A percentile compares a stretch with the other conserved stretches of the same genome.
Evolutionary conservation across 2,329 filamentous ascomycete species (phyloP).

Genomic region (Calonectria henricotiae): DNA sequence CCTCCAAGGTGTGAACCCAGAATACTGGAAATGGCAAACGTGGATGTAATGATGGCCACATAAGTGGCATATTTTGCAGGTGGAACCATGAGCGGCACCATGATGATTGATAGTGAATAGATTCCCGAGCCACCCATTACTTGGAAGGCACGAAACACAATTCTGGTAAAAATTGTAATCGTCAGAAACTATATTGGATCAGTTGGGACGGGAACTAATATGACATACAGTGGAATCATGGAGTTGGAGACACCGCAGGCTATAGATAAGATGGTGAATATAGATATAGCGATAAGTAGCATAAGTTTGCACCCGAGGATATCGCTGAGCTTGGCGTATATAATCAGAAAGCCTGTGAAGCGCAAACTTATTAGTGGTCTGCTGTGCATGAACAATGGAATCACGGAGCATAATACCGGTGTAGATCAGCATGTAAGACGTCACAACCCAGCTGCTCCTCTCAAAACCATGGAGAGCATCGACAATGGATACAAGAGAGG

Average conservation of each 20-base stretch:
- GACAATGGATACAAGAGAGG: slow-evolving; percentile 65
- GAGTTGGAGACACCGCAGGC: slow-evolving; percentile 35
- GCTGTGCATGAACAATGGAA: too few species aligned
- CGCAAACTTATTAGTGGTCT: neutral
- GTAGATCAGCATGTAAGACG: slow-evolving; percentile 66
- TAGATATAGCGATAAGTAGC: slow-evolving; percentile 32
- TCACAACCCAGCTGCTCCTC: slow-evolving; percentile 64
- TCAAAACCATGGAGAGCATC: slow-evolving; percentile 59
- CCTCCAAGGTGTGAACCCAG: slow-evolving; percentile 28
- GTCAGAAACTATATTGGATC: neutral
- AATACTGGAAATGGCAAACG: slow-evolving; percentile 25
- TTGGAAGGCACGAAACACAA: slow-evolving; percentile 43
- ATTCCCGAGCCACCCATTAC: slow-evolving; percentile 43
- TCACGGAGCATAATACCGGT: slow-evolving; percentile 55
- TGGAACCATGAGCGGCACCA: slow-evolving; percentile 38
- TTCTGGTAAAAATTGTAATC: slow-evolving; percentile 23
- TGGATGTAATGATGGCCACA: slow-evolving; percentile 39
- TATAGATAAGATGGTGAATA: slow-evolving; percentile 41
- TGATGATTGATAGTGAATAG: slow-evolving; percentile 38
- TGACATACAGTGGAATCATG: slow-evolving; percentile 18
- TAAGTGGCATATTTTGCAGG: slow-evolving; percentile 38
- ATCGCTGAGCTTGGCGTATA: slow-evolving; percentile 43
- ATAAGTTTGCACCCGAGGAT: slow-evolving; percentile 41
- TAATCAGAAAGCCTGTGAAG: slow-evolving; percentile 38
- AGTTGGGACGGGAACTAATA: neutral